phyloP scores from a whole-genome alignment of 1,284 basidiomycete species.

The Cryptococcus deneoformans region DNA sequence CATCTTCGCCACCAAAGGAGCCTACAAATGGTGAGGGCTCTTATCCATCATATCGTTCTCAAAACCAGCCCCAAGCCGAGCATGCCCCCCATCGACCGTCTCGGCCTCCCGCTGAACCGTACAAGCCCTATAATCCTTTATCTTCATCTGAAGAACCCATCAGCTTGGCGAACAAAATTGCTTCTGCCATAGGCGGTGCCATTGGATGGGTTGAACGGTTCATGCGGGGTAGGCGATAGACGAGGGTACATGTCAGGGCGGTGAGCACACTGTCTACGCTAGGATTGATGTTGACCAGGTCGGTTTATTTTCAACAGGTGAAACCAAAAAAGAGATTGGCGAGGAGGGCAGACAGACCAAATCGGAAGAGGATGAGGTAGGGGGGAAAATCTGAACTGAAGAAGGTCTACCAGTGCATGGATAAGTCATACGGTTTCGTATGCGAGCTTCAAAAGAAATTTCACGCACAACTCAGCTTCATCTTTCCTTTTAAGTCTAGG shows the following conservation, averaged over 20 bases:
- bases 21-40: slow-evolving; percentile 11
- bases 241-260: slow-evolving; percentile 4
- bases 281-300: slow-evolving; percentile 20
- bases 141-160: not conserved
- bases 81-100: slow-evolving; percentile 4
- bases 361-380: slow-evolving; percentile 1
- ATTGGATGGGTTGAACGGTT: slow-evolving; percentile 36
- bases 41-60: slow-evolving; percentile 11
- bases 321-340: slow-evolving; percentile 5
- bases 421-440: no score
- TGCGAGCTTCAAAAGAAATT: no score
- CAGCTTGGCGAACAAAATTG: slow-evolving; percentile 21
- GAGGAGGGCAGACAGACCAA: slow-evolving; percentile 1
- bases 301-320: slow-evolving; percentile 10
- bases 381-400: slow-evolving; percentile 2
- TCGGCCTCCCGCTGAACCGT: slow-evolving; percentile 4
- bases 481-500: no score
- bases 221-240: not conserved
- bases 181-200: slow-evolving; percentile 34
- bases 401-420: not conserved
- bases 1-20: slow-evolving; percentile 4
- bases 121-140: slow-evolving; percentile 8
- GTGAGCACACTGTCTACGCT: slow-evolving; percentile 17
- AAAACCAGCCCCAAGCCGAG: slow-evolving; percentile 3
- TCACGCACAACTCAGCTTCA: no score